Evolutionary conservation across 495 filamentous ascomycete genomes (phyloP), one percentile per base, ranked within the genome.

Genomic region (Aspergillus affinis): DNA sequence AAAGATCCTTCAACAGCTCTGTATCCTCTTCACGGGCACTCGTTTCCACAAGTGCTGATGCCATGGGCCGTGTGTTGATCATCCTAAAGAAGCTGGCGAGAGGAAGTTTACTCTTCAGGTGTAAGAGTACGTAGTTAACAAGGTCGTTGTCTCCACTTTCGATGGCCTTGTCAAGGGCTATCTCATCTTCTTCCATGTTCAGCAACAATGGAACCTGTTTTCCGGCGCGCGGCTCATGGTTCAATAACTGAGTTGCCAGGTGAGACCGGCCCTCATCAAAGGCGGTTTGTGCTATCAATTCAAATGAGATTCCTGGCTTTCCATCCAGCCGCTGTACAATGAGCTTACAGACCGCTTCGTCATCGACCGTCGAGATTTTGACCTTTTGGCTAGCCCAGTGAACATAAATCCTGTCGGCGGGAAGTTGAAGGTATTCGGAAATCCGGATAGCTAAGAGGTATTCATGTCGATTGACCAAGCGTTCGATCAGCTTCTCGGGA

Each of bases 351-450:
- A 97, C 91, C 3, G 85, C 84, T 54, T 94, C 92, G 68, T 98
- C 95, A 61, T 93, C 88, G 48, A 90, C 91, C 5, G 88, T 82
- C 1, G 92, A 92, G 5, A 88, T 77, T 21, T 91, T 88, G 26
- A 98, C 95, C 72, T 97, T 98, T 71, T 94, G 87, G 23, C 89
- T 90, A 12, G 95, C 94, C 94, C 94, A 98, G 70, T 96, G 92
- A 15, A 95, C 92, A 64, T 97, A 96, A 55, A 98, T 95, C 54
- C 83, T 86, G 65, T 94, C 91, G 9, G 91, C 91, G 1, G 95
- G 88, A 17, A 98, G 82, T 48, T 86, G 87, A 0, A 98, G 80
- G 70, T 91, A 97, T 57, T 91, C 88, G 2, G 93, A 92, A n/a
- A 98, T 82, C 17, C 88, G 85, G 21, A 98, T 85, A 1, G 95